phyloP scores from a whole-genome alignment of 139 green algal species.

The Volvox africanus region DNA sequence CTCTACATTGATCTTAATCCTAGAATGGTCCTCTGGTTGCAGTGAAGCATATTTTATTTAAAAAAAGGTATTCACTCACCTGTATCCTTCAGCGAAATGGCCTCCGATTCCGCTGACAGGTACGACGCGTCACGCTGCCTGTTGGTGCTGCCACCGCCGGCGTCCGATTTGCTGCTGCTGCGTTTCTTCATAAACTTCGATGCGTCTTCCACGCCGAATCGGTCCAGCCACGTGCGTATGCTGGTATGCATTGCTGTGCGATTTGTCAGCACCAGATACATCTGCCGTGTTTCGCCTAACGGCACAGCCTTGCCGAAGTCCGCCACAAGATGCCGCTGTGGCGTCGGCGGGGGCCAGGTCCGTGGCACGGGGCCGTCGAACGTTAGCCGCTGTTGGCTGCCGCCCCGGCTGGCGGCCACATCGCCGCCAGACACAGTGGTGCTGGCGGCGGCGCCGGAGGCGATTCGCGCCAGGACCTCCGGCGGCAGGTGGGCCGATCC shows the following conservation, averaged over 20 bases:
- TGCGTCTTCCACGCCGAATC: slow-evolving; percentile 59
- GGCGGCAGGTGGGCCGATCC: slow-evolving; percentile 55
- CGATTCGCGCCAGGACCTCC: slow-evolving; percentile 27
- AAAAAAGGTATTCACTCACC: too few relatives aligned
- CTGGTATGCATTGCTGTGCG: slow-evolving; percentile 52
- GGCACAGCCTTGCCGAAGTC: slow-evolving; percentile 58
- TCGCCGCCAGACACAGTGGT: not conserved
- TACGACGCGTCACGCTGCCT: not conserved
- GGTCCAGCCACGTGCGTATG: slow-evolving; percentile 58
- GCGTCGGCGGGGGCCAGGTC: slow-evolving; percentile 20
- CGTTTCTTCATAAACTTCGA: slow-evolving; percentile 27
- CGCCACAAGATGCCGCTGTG: slow-evolving; percentile 48
- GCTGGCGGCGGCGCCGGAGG: slow-evolving; percentile 19
- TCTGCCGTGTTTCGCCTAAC: slow-evolving; percentile 57
- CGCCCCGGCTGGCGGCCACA: not conserved
- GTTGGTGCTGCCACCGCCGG: not conserved
- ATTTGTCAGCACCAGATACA: slow-evolving; percentile 64
- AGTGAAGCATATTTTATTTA: too few relatives aligned
- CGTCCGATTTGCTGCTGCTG: not conserved
- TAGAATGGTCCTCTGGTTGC: too few relatives aligned
- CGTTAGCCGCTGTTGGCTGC: not conserved
- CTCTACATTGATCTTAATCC: too few relatives aligned
- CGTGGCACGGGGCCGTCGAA: not conserved
- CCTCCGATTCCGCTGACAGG: not conserved
- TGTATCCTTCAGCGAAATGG: not conserved